Base-by-base conservation (phyloP, 257 asterid genomes). In the Gentiana straminea region DNA sequence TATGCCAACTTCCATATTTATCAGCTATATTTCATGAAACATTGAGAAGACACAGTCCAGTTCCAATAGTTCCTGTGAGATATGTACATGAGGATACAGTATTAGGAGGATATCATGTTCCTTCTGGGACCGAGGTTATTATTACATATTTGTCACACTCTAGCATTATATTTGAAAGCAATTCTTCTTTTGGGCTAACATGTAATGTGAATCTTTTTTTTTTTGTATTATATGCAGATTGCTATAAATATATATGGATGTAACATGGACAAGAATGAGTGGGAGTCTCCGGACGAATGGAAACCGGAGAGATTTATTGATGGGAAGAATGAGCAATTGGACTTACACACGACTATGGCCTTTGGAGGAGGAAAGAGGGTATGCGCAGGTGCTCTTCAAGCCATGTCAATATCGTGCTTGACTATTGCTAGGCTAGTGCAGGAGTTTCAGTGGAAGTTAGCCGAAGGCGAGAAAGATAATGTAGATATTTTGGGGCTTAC, bases 1-100 rank as follows among this genome's bases (percentile, higher is more conserved):
- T 91, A 55, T 73, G 83, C 65, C 70, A 77, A 55, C 82, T 85
- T 61, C 94, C 95, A 6, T 91, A 81, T 77, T 66, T 91, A 51
- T 59, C 89, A 33, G 94, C 90, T n/a, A 71, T 91, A 57, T 91
- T 91, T 68, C 95, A 91, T 13, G 96, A 91, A 76, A 87, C 94
- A 1, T 33, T 87, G 79, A 76, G 98, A 61, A 75, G 61, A 35
- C 81, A 91, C 63, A 80, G 88, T 39, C 97, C 97, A 0, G 94
- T 70, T 33, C 93, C 98, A 0, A 65, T 91, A 52, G 76, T 85
- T 58, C 98, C 97, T 12, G 58, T 91, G 38, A 74, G 95, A 54
- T 85, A 87, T 6, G 95, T 81, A 51, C 68, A 85, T 3, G 97
- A 91, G 74, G 93, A 88, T 52, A 70, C 85, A 34, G 79, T 78